Evolutionary conservation across 2,329 filamentous ascomycete genomes (phyloP).

Genomic region (Mycocentrospora acerina): DNA sequence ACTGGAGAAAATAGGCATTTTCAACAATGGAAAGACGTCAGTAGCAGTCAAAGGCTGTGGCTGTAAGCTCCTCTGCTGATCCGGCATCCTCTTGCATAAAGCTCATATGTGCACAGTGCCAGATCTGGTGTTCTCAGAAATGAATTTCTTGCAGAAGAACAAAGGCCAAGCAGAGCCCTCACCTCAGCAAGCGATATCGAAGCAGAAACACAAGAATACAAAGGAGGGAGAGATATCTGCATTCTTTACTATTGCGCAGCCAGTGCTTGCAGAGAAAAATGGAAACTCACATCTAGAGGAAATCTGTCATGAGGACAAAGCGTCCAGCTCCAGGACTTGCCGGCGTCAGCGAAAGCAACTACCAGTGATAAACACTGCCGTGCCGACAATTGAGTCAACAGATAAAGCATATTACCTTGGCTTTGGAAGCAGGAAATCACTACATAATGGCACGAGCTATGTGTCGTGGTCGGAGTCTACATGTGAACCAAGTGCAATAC

Average conservation of each 20-base stretch:
- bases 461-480: slow-evolving; percentile 48
- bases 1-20: slow-evolving; percentile 46
- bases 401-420: slow-evolving; percentile 39
- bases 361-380: slow-evolving; percentile 15
- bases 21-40: slow-evolving; percentile 53
- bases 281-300: slow-evolving; percentile 19
- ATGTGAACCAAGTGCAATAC: slow-evolving; percentile 18
- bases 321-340: slow-evolving; percentile 3
- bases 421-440: slow-evolving; percentile 39
- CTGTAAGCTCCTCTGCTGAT: slow-evolving; percentile 33
- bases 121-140: slow-evolving; percentile 54
- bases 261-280: slow-evolving; percentile 25
- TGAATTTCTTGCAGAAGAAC: slow-evolving; percentile 50
- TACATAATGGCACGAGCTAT: slow-evolving; percentile 36
- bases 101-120: slow-evolving; percentile 45
- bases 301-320: neutral
- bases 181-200: slow-evolving; percentile 19
- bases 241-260: slow-evolving; percentile 44
- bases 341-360: slow-evolving; percentile 12
- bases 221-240: slow-evolving; percentile 48
- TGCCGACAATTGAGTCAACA: slow-evolving; percentile 36
- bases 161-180: slow-evolving; percentile 26
- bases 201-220: slow-evolving; percentile 36
- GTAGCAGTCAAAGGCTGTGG: slow-evolving; percentile 47
- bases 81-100: slow-evolving; percentile 11